Evolutionary conservation across 768 basidiomycete species (phyloP).

Genomic region (Xerocomus spinulosus): DNA sequence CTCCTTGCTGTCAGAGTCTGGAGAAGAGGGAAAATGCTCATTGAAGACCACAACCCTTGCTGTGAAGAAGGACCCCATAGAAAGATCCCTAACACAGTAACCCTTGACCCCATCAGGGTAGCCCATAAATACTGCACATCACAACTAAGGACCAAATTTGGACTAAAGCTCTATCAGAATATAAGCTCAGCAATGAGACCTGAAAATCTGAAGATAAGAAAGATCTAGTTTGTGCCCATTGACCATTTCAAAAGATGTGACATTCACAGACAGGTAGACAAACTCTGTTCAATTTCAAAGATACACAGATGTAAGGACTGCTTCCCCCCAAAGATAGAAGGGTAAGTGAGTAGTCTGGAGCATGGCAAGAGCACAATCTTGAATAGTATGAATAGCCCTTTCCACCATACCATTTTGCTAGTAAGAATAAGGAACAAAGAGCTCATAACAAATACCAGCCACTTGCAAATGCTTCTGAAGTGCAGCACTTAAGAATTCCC

Average conservation of each 20-base stretch:
- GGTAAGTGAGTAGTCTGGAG: too few species aligned
- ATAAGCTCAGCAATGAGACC: background rate
- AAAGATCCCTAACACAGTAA: background rate
- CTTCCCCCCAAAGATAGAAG: background rate
- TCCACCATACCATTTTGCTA: slow-evolving; percentile 33
- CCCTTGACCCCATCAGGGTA: background rate
- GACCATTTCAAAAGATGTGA: too few species aligned
- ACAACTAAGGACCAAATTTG: background rate
- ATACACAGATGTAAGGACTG: background rate
- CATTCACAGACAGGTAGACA: too few species aligned
- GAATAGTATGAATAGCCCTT: slow-evolving; percentile 13
- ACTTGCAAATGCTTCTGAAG: background rate
- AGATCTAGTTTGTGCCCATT: too few species aligned
- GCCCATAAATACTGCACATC: background rate
- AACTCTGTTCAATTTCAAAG: background rate
- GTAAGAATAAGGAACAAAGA: slow-evolving; percentile 27
- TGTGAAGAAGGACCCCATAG: background rate
- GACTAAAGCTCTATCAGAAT: background rate
- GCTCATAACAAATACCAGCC: slow-evolving; percentile 22
- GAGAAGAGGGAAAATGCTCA: too few species aligned
- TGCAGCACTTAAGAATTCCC: background rate
- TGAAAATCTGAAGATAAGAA: background rate
- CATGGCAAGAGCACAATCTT: background rate
- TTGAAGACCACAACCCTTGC: background rate
- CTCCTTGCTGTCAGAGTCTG: too few species aligned